A percentile compares a stretch with the other conserved stretches of the same genome.
Evolutionary conservation across 306 rosid species (phyloP).

Genomic region (Mimosa pudica): DNA sequence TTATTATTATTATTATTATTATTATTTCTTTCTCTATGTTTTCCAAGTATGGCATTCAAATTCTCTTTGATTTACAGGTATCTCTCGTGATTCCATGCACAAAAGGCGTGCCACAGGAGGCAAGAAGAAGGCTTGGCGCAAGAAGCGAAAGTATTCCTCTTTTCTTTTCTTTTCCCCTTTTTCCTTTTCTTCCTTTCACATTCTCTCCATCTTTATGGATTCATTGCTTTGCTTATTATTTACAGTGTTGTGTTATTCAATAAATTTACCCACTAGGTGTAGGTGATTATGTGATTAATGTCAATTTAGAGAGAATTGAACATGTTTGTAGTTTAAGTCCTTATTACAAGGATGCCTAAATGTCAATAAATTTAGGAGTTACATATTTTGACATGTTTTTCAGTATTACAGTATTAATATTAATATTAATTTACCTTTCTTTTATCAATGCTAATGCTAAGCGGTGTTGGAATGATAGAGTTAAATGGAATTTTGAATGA

Average conservation of each 20-base stretch:
- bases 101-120: conserved; percentile 13
- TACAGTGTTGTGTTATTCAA: neutral
- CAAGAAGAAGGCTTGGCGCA: conserved; percentile 6
- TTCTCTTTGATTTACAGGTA: conserved; percentile 39
- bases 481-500: neutral
- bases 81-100: conserved; percentile 25
- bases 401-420: neutral
- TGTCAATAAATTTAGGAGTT: neutral
- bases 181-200: neutral
- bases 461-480: neutral
- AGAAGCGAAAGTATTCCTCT: neutral
- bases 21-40: neutral
- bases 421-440: neutral
- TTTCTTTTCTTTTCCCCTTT: neutral
- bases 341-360: neutral
- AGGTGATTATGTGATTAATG: neutral
- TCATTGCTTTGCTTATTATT: neutral
- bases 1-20: no score
- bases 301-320: neutral
- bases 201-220: no score
- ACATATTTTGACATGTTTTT: neutral
- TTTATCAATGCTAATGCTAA: neutral
- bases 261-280: neutral
- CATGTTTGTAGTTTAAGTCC: neutral
- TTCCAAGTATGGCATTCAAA: neutral